Percentiles rank a stretch among this genome's conserved stretches.
phyloP scores from a whole-genome alignment of 2,329 filamentous ascomycete species.

The Bipolaris cookei region DNA sequence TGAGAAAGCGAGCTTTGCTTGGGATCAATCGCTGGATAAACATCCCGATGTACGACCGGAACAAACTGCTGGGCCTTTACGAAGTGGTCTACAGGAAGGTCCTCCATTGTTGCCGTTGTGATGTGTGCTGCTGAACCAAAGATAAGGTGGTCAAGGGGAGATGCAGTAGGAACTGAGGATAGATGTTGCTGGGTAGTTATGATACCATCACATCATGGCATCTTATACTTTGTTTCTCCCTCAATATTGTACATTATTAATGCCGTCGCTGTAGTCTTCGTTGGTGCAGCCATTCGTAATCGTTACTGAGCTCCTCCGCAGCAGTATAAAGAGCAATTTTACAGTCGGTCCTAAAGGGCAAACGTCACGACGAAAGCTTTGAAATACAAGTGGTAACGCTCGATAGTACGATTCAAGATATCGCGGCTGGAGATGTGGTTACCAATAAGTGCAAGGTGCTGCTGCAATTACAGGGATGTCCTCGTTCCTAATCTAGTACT shows the following conservation, averaged over 20 bases:
- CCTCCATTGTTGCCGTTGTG: constrained; percentile 12
- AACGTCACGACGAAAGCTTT: neutral
- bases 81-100: constrained; percentile 26
- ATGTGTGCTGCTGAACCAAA: neutral
- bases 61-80: constrained; percentile 26
- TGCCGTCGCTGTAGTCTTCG: neutral
- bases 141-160: neutral
- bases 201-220: neutral
- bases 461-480: constrained; percentile 21
- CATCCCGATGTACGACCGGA: constrained; percentile 38
- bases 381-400: neutral
- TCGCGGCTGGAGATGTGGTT: too few species aligned
- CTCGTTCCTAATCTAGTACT: constrained; percentile 18
- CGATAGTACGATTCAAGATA: neutral
- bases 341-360: neutral
- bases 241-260: neutral
- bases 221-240: neutral
- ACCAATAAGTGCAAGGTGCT: neutral
- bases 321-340: neutral
- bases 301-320: neutral
- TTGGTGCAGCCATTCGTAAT: neutral
- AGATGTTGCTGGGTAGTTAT: neutral
- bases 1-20: constrained; percentile 39
- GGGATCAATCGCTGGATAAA: constrained; percentile 52
- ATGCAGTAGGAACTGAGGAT: neutral